Evolutionary conservation across 2,329 filamentous ascomycete genomes (phyloP).

Genomic region (Metarhizium album): DNA sequence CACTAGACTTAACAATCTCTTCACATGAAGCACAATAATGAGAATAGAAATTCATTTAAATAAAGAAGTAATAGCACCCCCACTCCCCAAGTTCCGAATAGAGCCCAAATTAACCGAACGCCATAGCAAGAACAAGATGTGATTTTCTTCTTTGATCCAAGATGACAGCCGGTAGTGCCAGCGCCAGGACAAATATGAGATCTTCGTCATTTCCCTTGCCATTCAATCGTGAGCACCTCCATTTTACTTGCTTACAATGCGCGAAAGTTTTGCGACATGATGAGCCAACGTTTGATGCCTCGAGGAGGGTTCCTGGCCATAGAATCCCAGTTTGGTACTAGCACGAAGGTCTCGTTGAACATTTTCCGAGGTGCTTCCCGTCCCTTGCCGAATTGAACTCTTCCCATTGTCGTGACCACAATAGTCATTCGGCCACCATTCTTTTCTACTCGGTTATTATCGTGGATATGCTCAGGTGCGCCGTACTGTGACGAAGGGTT

Average conservation of each 20-base stretch:
- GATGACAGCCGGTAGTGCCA: too few relatives aligned
- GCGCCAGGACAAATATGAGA: too few relatives aligned
- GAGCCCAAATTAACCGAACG: too few relatives aligned
- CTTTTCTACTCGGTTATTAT: slow-evolving; percentile 33
- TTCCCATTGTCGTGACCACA: slow-evolving; percentile 62
- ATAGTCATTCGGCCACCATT: slow-evolving; percentile 54
- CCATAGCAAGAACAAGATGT: too few relatives aligned
- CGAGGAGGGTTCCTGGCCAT: slow-evolving; percentile 41
- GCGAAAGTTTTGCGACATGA: slow-evolving; percentile 64
- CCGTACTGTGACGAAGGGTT: slow-evolving; percentile 55
- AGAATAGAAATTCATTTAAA: too few relatives aligned
- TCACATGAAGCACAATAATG: too few relatives aligned
- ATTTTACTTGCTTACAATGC: slow-evolving; percentile 26
- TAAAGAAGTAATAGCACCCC: too few relatives aligned
- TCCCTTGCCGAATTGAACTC: slow-evolving; percentile 55
- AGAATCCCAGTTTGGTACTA: slow-evolving; percentile 65
- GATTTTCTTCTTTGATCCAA: too few relatives aligned
- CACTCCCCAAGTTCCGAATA: too few relatives aligned
- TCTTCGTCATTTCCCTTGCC: background rate
- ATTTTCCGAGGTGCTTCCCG: slow-evolving; percentile 52
- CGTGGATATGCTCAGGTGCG: slow-evolving; percentile 35
- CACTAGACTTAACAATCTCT: background rate
- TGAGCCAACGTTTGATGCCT: slow-evolving; percentile 48
- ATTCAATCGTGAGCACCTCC: slow-evolving; percentile 1
- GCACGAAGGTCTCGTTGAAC: slow-evolving; percentile 71